phyloP scores from a whole-genome alignment of 1,284 basidiomycete species.

The Boletus coffeatus region DNA sequence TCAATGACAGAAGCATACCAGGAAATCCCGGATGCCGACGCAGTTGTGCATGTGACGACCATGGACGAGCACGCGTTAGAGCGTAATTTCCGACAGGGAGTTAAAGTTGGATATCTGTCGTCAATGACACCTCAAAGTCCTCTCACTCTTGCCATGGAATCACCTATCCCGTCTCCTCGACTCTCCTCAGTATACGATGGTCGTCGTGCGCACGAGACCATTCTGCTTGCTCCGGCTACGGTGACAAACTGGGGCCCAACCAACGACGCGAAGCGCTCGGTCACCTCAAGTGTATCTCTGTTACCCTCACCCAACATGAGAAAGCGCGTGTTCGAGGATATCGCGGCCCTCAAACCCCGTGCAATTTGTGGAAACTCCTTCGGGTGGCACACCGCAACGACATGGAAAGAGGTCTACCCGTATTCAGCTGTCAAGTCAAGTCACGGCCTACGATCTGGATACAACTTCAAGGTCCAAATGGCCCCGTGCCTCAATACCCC shows the following conservation, averaged over 20 bases:
- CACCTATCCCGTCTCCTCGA: conserved; percentile 33
- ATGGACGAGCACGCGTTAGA: conserved; percentile 24
- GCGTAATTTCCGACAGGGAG: neutral
- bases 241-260: conserved; percentile 30
- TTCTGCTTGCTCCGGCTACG: conserved; percentile 43
- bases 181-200: conserved; percentile 48
- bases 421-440: conserved; percentile 5
- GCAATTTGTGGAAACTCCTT: conserved; percentile 37
- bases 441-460: conserved; percentile 3
- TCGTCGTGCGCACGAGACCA: conserved; percentile 48
- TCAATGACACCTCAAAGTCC: conserved; percentile 62
- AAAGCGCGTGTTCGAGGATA: conserved; percentile 39
- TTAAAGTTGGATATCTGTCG: conserved; percentile 56
- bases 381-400: conserved; percentile 18
- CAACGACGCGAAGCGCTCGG: conserved; percentile 17
- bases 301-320: conserved; percentile 33
- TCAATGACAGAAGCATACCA: conserved; percentile 38
- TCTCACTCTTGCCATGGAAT: conserved; percentile 36
- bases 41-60: neutral
- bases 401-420: conserved; percentile 25
- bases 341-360: conserved; percentile 3
- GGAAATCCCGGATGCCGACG: conserved; percentile 10
- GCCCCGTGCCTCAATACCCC: conserved; percentile 27
- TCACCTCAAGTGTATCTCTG: conserved; percentile 5
- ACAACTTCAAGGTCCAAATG: conserved; percentile 6